Evolutionary conservation across 306 rosid species (phyloP).

Genomic region (Sophora flavescens): DNA sequence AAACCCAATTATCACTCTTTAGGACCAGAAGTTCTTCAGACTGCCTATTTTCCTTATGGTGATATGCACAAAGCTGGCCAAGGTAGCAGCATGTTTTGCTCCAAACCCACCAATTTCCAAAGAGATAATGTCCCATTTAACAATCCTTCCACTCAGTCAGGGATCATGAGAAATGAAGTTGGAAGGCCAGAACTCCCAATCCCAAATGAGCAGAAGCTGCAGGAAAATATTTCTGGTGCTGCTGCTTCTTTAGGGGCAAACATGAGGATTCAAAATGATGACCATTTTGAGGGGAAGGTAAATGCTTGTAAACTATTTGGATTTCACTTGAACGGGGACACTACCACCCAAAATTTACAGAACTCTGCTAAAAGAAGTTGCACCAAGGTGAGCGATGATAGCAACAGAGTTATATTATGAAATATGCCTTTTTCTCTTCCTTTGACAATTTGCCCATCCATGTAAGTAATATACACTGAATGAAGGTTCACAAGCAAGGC

Average conservation of each 20-base stretch:
- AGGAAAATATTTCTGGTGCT: slow-evolving; percentile 56
- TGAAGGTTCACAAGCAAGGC: slow-evolving; percentile 99
- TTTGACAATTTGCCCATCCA: slow-evolving; percentile 63
- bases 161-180: slow-evolving; percentile 58
- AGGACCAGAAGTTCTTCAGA: slow-evolving; percentile 62
- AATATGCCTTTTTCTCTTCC: slow-evolving; percentile 56
- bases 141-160: slow-evolving; percentile 58
- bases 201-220: slow-evolving; percentile 59
- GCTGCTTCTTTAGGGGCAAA: slow-evolving; percentile 59
- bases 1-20: slow-evolving; percentile 60
- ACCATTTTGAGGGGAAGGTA: slow-evolving; percentile 56
- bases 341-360: slow-evolving; percentile 55
- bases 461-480: slow-evolving; percentile 53
- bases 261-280: slow-evolving; percentile 66
- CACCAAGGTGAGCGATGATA: slow-evolving; percentile 85
- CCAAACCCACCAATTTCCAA: slow-evolving; percentile 59
- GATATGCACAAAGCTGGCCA: slow-evolving; percentile 67
- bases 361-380: slow-evolving; percentile 84
- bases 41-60: slow-evolving; percentile 66
- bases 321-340: slow-evolving; percentile 76
- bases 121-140: slow-evolving; percentile 57
- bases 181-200: slow-evolving; percentile 52
- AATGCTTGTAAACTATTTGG: slow-evolving; percentile 84
- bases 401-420: slow-evolving; percentile 55
- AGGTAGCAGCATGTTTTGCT: slow-evolving; percentile 56